phyloP scores from a whole-genome alignment of 192 early-diverging fungal genomes.

The Allomyces javanicus region DNA sequence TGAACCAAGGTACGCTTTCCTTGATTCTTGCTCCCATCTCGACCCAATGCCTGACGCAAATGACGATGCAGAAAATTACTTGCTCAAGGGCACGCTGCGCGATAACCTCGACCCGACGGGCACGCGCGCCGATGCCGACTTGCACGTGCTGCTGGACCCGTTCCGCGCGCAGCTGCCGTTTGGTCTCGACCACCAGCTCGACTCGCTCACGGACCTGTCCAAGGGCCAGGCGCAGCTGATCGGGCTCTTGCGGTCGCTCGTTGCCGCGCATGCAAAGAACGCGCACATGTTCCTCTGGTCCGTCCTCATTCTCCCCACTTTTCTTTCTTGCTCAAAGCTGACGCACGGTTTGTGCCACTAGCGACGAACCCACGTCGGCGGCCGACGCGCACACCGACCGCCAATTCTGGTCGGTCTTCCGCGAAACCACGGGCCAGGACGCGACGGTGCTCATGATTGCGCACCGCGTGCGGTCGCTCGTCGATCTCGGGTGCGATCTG shows the following conservation, averaged over 20 bases:
- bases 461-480: not conserved
- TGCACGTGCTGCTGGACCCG: not conserved
- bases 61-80: not conserved
- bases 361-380: not conserved
- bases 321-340: not conserved
- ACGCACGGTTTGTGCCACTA: not conserved
- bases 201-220: not conserved
- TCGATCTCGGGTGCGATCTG: not conserved
- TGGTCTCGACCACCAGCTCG: not conserved
- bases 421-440: not conserved
- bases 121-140: not conserved
- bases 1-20: not conserved
- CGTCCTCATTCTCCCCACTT: not conserved
- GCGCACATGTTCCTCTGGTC: not conserved
- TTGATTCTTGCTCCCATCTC: no score
- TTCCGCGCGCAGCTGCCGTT: not conserved
- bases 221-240: conserved; percentile 1
- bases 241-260: not conserved
- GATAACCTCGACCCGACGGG: not conserved
- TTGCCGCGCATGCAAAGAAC: not conserved
- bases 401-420: not conserved
- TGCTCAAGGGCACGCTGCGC: not conserved
- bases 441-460: not conserved
- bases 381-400: not conserved
- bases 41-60: no score